Conservation (phyloP, 2,329 filamentous ascomycete genomes). For the Scedosporium dehoogii region DNA sequence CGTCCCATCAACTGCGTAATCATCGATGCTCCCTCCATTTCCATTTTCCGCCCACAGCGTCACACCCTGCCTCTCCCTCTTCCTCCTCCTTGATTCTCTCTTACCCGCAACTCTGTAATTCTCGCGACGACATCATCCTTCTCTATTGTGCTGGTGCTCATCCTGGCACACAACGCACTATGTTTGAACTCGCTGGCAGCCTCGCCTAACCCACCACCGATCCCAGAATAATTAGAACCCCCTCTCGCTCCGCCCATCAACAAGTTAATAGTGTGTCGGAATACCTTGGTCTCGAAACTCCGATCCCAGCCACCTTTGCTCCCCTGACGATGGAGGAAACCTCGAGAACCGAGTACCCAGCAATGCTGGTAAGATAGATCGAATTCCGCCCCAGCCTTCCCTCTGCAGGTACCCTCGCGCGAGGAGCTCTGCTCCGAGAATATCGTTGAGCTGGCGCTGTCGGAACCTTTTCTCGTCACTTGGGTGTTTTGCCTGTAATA, state of each 20-base stretch:
- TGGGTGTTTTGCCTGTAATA: not conserved
- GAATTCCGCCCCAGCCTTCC: too few species aligned
- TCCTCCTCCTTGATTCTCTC: not conserved
- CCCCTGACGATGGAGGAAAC: slow-evolving; percentile 62
- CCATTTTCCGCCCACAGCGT: not conserved
- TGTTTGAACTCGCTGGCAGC: not conserved
- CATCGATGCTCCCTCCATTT: not conserved
- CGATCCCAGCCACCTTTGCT: slow-evolving; percentile 8
- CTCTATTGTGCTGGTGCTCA: not conserved
- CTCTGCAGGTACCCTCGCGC: too few species aligned
- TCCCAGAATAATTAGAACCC: not conserved
- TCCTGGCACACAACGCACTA: not conserved
- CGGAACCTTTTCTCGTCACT: not conserved
- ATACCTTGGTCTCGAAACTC: slow-evolving; percentile 5
- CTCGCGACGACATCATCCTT: not conserved
- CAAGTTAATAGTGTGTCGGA: slow-evolving; percentile 5
- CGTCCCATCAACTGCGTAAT: not conserved
- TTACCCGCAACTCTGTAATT: not conserved
- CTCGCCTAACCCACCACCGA: not conserved
- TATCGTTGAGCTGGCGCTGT: not conserved
- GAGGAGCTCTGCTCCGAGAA: not conserved
- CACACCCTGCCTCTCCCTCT: not conserved
- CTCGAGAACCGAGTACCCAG: slow-evolving; percentile 83
- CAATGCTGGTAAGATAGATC: slow-evolving; percentile 66
- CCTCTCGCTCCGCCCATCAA: not conserved